Base-by-base conservation (phyloP, 179 eudicot species). In the Gypsophila paniculata region DNA sequence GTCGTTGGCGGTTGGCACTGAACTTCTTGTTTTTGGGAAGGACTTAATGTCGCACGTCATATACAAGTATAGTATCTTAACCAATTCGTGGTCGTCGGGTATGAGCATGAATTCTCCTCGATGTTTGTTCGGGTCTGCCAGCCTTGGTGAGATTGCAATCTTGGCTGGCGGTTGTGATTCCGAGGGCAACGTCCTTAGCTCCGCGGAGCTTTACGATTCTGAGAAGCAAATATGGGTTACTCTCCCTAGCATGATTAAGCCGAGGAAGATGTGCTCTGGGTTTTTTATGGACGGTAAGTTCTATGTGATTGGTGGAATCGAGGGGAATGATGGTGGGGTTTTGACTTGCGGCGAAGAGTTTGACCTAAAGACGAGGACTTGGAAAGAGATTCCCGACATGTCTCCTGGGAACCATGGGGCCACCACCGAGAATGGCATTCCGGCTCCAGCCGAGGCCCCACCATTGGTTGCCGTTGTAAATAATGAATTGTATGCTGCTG, bases 231-330 rank as follows among this genome's bases (percentile, higher is more conserved):
- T 77, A 5, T 91, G 96, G 96, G 69, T 39, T 13, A 75, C 81
- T 53, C 90, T 91, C 54, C 93, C 93, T 6, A 75, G 74, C 69
- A 91, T 91, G 97, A 73, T 73, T 22, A 89, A 91, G 60, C 77
- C 91, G 0, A 68, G 97, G 69, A 91, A 90, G 76, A 86, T 87
- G 91, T 91, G 91, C 70, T 91, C 97, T 0, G 91, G 83, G 11
- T 84, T 91, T n/a, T 91, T 91, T 26, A 91, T 91, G 93, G 93
- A 88, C 55, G 88, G 86, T 1, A 91, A 91, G n/a, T 91, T 91
- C 74, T 91, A 89, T 34, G 96, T 89, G 0, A 90, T 91, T 25
- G 97, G 97, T 12, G 97, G 97, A 49, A 86, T 81, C 13, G 96
- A 90, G 65, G 88, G 86, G 12, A 67, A 58, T 25, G 83, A 83